Percentiles rank a stretch among this genome's conserved stretches.
Evolutionary conservation across 1,284 basidiomycete species (phyloP).

Genomic region (Fomitiporia mediterranea): DNA sequence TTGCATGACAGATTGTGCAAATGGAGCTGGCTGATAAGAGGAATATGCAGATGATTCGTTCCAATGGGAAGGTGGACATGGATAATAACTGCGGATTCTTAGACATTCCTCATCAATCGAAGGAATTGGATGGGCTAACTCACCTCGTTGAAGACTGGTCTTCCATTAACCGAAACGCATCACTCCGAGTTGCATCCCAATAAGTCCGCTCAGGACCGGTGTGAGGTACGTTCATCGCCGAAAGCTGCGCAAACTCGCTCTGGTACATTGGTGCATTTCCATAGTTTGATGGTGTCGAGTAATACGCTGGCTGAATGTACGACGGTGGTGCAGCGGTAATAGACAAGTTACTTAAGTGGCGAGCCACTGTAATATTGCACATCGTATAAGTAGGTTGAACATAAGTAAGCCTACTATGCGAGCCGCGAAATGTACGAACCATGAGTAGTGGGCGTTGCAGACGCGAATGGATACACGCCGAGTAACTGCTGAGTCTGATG

Average conservation of each 20-base stretch:
- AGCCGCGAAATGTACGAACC: conserved; percentile 37
- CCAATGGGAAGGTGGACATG: conserved; percentile 33
- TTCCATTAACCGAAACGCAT: conserved; percentile 34
- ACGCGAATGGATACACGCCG: conserved; percentile 62
- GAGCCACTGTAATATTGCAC: conserved; percentile 41
- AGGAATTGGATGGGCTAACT: background rate
- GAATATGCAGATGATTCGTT: conserved; percentile 35
- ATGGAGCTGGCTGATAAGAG: conserved; percentile 45
- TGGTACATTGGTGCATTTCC: conserved; percentile 52
- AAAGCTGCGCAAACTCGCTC: conserved; percentile 47
- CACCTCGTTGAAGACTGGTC: conserved; percentile 14
- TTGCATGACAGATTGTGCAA: conserved; percentile 61
- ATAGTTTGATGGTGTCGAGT: conserved; percentile 35
- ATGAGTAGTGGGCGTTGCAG: conserved; percentile 63
- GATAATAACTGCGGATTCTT: conserved; percentile 22
- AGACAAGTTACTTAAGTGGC: conserved; percentile 57
- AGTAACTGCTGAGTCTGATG: conserved; percentile 44
- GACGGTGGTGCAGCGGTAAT: conserved; percentile 53
- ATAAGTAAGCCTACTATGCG: conserved; percentile 19
- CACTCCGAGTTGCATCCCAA: conserved; percentile 49
- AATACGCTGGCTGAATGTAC: conserved; percentile 55
- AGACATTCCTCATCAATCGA: conserved; percentile 21
- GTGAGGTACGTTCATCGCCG: conserved; percentile 34
- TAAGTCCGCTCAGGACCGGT: conserved; percentile 39
- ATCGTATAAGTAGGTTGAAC: background rate